Conservation (phyloP, 2,329 filamentous ascomycete species). For the Plenodomus lindquistii region DNA sequence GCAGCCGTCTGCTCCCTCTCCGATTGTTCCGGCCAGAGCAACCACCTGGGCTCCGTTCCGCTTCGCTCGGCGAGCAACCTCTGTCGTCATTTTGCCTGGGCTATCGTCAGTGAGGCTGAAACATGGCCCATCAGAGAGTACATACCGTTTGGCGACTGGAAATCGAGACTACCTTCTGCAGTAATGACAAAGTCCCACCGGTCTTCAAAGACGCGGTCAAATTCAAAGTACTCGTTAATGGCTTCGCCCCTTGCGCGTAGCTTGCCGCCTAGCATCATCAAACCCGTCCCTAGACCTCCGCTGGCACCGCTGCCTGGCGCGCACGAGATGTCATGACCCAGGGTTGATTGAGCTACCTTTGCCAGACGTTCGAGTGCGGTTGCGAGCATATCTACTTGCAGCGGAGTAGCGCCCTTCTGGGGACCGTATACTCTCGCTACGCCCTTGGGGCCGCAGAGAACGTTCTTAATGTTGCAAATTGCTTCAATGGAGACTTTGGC, state of each 20-base stretch:
- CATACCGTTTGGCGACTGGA: slow-evolving; percentile 55
- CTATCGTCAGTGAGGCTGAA: slow-evolving; percentile 1
- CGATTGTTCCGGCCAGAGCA: slow-evolving; percentile 36
- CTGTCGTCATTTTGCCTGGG: slow-evolving; percentile 52
- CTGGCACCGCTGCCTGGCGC: slow-evolving; percentile 56
- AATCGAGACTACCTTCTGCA: slow-evolving; percentile 58
- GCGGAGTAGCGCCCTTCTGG: slow-evolving; percentile 55
- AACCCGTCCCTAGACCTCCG: slow-evolving; percentile 57
- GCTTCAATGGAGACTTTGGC: slow-evolving; percentile 51
- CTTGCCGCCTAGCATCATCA: slow-evolving; percentile 53
- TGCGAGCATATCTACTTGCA: slow-evolving; percentile 50
- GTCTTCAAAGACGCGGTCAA: slow-evolving; percentile 52
- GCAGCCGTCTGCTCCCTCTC: slow-evolving; percentile 32
- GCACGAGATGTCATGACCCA: slow-evolving; percentile 44
- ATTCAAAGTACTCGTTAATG: slow-evolving; percentile 56
- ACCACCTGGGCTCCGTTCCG: slow-evolving; percentile 53
- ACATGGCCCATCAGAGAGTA: neutral
- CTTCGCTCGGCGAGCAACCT: slow-evolving; percentile 55
- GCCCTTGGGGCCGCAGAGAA: slow-evolving; percentile 54
- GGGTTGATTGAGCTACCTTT: slow-evolving; percentile 36
- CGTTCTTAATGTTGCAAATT: slow-evolving; percentile 57
- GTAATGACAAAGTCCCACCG: slow-evolving; percentile 57
- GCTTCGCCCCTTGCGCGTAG: slow-evolving; percentile 55
- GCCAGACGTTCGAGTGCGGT: slow-evolving; percentile 51
- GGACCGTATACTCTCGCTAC: slow-evolving; percentile 57